Evolutionary conservation across 2,329 filamentous ascomycete genomes (phyloP).

Genomic region (Chrysoporthe austroafricana): DNA sequence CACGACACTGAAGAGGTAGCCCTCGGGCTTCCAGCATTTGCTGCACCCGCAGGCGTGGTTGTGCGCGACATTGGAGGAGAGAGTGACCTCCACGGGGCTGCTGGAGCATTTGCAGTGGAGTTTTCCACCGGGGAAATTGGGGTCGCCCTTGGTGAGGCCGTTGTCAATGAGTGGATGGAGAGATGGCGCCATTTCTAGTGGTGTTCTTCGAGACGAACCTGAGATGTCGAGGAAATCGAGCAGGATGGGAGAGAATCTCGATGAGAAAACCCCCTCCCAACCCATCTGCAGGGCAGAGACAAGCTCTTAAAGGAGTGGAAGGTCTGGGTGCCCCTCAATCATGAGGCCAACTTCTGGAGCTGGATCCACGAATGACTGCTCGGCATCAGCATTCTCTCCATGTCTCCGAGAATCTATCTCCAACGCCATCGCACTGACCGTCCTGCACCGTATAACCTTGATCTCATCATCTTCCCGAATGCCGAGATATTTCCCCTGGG

Average conservation of each 20-base stretch:
- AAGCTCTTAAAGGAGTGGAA: neutral
- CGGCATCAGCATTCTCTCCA: slow-evolving; percentile 14
- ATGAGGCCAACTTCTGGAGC: neutral
- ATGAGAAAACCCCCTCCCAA: neutral
- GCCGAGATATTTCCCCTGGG: slow-evolving; percentile 15
- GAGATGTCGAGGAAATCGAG: neutral
- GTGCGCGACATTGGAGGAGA: slow-evolving; percentile 63
- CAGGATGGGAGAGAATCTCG: neutral
- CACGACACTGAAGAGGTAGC: slow-evolving; percentile 67
- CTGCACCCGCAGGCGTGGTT: slow-evolving; percentile 75
- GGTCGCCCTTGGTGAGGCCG: slow-evolving; percentile 59
- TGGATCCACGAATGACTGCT: slow-evolving; percentile 11
- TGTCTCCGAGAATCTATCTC: slow-evolving; percentile 17
- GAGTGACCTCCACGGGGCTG: slow-evolving; percentile 60
- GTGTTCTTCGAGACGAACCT: neutral
- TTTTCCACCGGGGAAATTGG: slow-evolving; percentile 61
- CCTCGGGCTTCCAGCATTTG: slow-evolving; percentile 71
- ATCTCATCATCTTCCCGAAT: slow-evolving; percentile 23
- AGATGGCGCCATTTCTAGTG: slow-evolving; percentile 41
- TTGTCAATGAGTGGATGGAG: slow-evolving; percentile 68
- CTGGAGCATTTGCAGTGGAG: slow-evolving; percentile 63
- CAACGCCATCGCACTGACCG: slow-evolving; percentile 5
- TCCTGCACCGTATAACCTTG: neutral
- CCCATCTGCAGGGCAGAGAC: neutral
- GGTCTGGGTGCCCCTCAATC: neutral